Evolutionary conservation across 2,329 filamentous ascomycete genomes (phyloP), one percentile per base, ranked within the genome.

Genomic region (Aphanocladium album): DNA sequence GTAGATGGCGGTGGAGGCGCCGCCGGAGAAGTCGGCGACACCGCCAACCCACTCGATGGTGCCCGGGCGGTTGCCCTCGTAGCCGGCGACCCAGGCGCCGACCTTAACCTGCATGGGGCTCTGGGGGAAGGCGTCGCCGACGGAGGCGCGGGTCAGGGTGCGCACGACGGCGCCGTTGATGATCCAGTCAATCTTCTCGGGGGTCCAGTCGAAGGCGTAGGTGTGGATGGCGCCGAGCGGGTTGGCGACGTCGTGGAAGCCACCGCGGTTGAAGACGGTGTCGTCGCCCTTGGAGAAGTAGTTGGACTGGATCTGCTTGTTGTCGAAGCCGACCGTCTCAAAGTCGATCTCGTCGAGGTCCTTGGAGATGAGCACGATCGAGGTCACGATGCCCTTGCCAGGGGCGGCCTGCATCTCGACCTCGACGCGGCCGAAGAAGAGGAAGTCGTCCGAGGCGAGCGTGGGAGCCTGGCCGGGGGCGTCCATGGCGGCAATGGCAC

Each of bases 391-490:
- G 66, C 95, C 95, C 7, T 79, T 80, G 46, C 93, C 95, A 3
- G 89, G 83, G 27, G 95, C 88, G 41, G 89, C 88, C 75, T 92
- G 89, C 71, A 96, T 79, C 33, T 84, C 85, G 62, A 91, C 86
- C 55, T 96, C 89, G 67, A 97, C 84, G 70, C 87, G 87, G 64
- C 95, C 95, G 74, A 96, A 98, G 90, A 98, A 97, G 74, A 99
- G 91, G 81, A 96, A 98, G 83, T 92, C 92, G 70, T 86, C 81
- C 60, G 83, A 84, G 69, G 80, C 82, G 74, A 96, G 91, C 37
- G 89, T 91, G 39, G 91, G 88, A 52, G 83, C 85, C 57, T 91
- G 83, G 12, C 72, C 79, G 64, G 85, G 82, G 54, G 83, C 79
- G 37, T 82, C 83, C 76, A 97, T 97, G 68, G 83, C 82, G 76